Evolutionary conservation across 306 rosid genomes (phyloP).

Genomic region (Pterocarpus macrocarpus): DNA sequence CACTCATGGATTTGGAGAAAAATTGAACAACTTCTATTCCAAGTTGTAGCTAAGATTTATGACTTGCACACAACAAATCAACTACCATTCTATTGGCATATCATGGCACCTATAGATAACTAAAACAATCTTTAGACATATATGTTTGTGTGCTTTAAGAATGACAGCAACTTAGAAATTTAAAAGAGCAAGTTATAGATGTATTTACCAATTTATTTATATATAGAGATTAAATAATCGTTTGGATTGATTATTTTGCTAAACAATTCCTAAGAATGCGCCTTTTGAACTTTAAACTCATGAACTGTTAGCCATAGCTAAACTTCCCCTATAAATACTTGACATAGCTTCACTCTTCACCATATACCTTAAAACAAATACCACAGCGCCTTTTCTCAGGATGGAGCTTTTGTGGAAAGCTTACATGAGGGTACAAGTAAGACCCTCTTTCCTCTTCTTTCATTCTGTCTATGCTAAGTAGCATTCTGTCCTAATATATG

Average conservation of each 20-base stretch:
- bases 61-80: slow-evolving; percentile 50
- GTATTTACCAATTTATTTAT: slow-evolving; percentile 21
- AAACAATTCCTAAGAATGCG: slow-evolving; percentile 1
- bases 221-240: not conserved
- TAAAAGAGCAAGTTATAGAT: not conserved
- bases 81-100: slow-evolving; percentile 16
- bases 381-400: slow-evolving; percentile 42
- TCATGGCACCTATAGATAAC: slow-evolving; percentile 36
- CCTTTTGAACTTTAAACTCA: slow-evolving; percentile 36
- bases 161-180: not conserved
- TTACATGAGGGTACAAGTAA: slow-evolving; percentile 43
- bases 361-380: slow-evolving; percentile 39
- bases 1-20: slow-evolving; percentile 47
- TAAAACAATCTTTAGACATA: slow-evolving; percentile 26
- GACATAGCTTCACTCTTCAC: slow-evolving; percentile 31
- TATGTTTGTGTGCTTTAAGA: not conserved
- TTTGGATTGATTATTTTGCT: slow-evolving; percentile 22
- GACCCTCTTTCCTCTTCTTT: slow-evolving; percentile 36
- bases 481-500: not conserved
- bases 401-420: slow-evolving; percentile 51
- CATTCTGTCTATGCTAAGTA: slow-evolving; percentile 16
- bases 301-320: slow-evolving; percentile 7
- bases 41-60: slow-evolving; percentile 39
- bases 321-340: slow-evolving; percentile 50
- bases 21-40: not conserved